Conservation (phyloP, 2,329 filamentous ascomycete species). For the Xylariaceae sp. region DNA sequence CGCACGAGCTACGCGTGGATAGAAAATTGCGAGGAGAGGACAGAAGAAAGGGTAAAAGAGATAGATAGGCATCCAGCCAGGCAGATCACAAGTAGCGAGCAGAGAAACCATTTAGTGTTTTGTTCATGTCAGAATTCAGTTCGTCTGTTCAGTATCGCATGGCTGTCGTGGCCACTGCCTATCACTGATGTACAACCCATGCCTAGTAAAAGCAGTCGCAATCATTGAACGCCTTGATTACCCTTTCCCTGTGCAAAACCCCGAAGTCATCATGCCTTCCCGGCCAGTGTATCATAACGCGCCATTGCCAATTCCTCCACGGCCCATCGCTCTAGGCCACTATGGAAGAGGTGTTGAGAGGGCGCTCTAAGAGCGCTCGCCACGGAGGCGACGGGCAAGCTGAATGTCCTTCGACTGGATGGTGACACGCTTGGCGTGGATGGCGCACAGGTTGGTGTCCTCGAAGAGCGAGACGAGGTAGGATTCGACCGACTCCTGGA, state of each 20-base stretch:
- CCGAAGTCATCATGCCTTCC: constrained; percentile 33
- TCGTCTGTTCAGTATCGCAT: constrained; percentile 28
- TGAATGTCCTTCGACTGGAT: constrained; percentile 98
- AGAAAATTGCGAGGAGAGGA: too few relatives aligned
- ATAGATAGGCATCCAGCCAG: too few relatives aligned
- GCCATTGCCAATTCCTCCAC: constrained; percentile 22
- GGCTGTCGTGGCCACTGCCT: constrained; percentile 18
- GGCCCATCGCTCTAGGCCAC: constrained; percentile 15
- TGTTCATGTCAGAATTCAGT: constrained; percentile 28
- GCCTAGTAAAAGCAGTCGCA: constrained; percentile 30
- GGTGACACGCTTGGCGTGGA: constrained; percentile 98
- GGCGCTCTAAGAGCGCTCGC: constrained; percentile 70
- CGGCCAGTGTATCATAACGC: constrained; percentile 33
- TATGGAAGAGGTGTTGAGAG: constrained; percentile 6
- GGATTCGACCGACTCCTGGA: constrained; percentile 97
- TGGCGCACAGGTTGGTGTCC: constrained; percentile 96
- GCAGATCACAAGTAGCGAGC: not conserved
- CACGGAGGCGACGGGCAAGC: constrained; percentile 88
- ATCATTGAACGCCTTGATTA: constrained; percentile 34
- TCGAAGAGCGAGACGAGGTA: constrained; percentile 98
- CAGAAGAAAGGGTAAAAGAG: too few relatives aligned
- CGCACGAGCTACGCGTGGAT: too few relatives aligned
- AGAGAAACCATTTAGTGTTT: constrained; percentile 7
- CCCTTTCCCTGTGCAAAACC: constrained; percentile 31
- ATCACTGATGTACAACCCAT: constrained; percentile 36